Conservation (phyloP, 202 grass and related monocot genomes). For the Setaria italica region DNA sequence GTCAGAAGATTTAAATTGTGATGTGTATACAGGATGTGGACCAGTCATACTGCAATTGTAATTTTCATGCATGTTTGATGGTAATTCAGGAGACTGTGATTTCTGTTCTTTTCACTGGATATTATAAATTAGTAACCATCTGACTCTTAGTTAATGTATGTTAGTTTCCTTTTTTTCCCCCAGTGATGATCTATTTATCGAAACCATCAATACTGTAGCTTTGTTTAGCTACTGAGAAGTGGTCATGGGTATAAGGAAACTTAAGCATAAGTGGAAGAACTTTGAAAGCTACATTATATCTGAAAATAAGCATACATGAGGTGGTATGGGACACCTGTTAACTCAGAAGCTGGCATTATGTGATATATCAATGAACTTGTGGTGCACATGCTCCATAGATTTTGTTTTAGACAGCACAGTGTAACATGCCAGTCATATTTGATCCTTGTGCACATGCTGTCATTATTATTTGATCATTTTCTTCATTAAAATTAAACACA, state of each 20-base stretch:
- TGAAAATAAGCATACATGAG: constrained; percentile 14
- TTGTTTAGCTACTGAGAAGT: constrained; percentile 17
- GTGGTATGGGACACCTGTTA: not conserved
- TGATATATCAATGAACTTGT: constrained; percentile 25
- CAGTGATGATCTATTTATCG: too few relatives aligned
- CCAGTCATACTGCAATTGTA: not conserved
- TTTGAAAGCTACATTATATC: constrained; percentile 7
- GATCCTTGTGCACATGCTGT: constrained; percentile 22
- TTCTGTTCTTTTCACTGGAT: not conserved
- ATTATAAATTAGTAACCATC: constrained; percentile 4
- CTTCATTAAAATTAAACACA: constrained; percentile 39
- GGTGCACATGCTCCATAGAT: constrained; percentile 12
- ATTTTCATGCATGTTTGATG: not conserved
- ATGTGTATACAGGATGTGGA: not conserved
- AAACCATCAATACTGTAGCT: not conserved
- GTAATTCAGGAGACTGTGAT: not conserved
- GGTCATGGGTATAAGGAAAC: too few relatives aligned
- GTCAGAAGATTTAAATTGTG: not conserved
- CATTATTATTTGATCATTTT: constrained; percentile 33
- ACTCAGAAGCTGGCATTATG: constrained; percentile 21
- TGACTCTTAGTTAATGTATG: not conserved
- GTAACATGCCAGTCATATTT: constrained; percentile 13
- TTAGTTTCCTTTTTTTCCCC: not conserved
- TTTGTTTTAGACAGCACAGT: not conserved
- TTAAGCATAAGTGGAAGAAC: not conserved